A percentile compares a stretch with the other conserved stretches of the same genome.
These are phyloP conservation scores for Vitis hybrid DNA, from an alignment of 177 flowering plant genomes.

Conservation along the genomic window DNA sequence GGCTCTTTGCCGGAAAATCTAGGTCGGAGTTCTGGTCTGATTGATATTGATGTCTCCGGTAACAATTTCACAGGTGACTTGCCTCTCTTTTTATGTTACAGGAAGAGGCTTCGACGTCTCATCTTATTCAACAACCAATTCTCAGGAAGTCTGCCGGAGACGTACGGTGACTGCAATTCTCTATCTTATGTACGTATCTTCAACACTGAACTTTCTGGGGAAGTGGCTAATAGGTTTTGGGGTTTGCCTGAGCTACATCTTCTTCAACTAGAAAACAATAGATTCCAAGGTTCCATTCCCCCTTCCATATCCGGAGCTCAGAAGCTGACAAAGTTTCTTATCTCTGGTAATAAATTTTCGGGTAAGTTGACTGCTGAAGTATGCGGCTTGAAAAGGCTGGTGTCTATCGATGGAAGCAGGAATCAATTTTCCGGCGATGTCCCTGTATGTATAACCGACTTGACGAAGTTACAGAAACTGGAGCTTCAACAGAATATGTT, in stretches of 20 bases:
- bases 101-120: constrained; percentile 39
- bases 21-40: constrained; percentile 45
- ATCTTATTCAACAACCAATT: constrained; percentile 52
- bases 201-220: constrained; percentile 47
- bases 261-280: constrained; percentile 43
- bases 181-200: constrained; percentile 45
- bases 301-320: constrained; percentile 33
- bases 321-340: constrained; percentile 22
- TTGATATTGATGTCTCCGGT: constrained; percentile 54
- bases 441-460: constrained; percentile 50
- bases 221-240: constrained; percentile 51
- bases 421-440: constrained; percentile 56
- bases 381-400: constrained; percentile 34
- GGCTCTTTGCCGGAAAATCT: constrained; percentile 54
- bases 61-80: constrained; percentile 56
- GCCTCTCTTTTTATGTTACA: constrained; percentile 50
- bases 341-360: constrained; percentile 52
- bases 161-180: constrained; percentile 47
- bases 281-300: constrained; percentile 54
- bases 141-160: constrained; percentile 45
- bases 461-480: constrained; percentile 45
- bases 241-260: constrained; percentile 28
- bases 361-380: constrained; percentile 47
- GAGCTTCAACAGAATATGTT: constrained; percentile 51
- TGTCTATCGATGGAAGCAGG: constrained; percentile 29